These are phyloP conservation scores for Colletotrichum sidae DNA, from an alignment of 2,329 filamentous ascomycete genomes.

Conservation along the genomic window DNA sequence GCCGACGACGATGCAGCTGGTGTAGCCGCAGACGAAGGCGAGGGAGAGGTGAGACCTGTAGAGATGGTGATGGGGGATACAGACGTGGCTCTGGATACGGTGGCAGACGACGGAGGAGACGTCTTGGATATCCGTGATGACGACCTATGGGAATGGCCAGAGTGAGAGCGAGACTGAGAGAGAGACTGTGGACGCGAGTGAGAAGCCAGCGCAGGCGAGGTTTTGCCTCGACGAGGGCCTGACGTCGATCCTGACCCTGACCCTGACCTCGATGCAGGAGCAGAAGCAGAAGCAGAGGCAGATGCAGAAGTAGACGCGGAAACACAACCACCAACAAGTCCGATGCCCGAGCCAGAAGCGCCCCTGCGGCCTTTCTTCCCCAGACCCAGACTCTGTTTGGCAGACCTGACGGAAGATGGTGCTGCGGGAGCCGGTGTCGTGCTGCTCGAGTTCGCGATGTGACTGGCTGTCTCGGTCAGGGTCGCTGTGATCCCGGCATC, in stretches of 20 bases:
- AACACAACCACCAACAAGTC: constrained; percentile 6
- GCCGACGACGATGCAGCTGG: constrained; percentile 18
- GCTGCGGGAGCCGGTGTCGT: constrained; percentile 22
- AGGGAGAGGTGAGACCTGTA: constrained; percentile 4
- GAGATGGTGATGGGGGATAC: constrained; percentile 27
- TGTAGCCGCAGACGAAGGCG: constrained; percentile 1
- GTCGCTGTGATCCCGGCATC: constrained; percentile 30
- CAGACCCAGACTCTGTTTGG: constrained; percentile 25
- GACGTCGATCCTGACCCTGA: too few relatives aligned
- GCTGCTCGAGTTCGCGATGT: constrained; percentile 12
- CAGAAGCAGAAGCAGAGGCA: too few relatives aligned
- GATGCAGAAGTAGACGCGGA: too few relatives aligned
- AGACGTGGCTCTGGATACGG: constrained; percentile 30
- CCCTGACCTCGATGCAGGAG: too few relatives aligned
- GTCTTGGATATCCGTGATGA: constrained; percentile 37
- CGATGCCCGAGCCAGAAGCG: constrained; percentile 12
- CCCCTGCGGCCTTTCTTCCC: constrained; percentile 35
- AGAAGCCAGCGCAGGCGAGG: too few relatives aligned
- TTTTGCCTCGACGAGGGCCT: too few relatives aligned
- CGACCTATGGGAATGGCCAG: constrained; percentile 21
- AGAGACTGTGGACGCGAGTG: too few relatives aligned
- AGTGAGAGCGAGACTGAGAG: not conserved
- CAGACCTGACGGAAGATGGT: constrained; percentile 17
- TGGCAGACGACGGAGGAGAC: constrained; percentile 33
- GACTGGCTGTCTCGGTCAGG: constrained; percentile 28